Percentiles rank a stretch among this genome's conserved stretches.
phyloP scores from a whole-genome alignment of 257 asterid genomes.

The Eustoma russellianum region DNA sequence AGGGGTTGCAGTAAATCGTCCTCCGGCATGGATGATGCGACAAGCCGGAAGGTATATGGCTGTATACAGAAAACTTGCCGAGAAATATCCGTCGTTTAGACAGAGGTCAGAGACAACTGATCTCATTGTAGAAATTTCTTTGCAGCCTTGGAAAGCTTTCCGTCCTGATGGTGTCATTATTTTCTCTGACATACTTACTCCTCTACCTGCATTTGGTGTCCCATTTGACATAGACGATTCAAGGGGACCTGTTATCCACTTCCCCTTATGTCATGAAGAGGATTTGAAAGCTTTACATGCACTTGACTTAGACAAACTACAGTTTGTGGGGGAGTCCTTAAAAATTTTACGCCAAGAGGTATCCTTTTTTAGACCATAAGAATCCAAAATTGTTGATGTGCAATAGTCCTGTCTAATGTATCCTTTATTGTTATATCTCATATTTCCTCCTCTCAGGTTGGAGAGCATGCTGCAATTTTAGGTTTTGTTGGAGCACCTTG shows the following conservation, averaged over 20 bases:
- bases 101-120: constrained; percentile 98
- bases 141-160: constrained; percentile 99
- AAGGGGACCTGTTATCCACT: constrained; percentile 79
- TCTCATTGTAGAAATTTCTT: constrained; percentile 97
- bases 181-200: constrained; percentile 96
- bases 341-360: constrained; percentile 71
- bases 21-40: constrained; percentile 99
- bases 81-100: constrained; percentile 95
- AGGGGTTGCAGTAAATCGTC: constrained; percentile 71
- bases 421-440: constrained; percentile 6
- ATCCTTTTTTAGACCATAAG: constrained; percentile 6
- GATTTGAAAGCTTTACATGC: constrained; percentile 66
- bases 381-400: constrained; percentile 1
- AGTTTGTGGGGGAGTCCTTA: constrained; percentile 86
- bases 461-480: constrained; percentile 83
- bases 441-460: constrained; percentile 41
- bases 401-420: constrained; percentile 1
- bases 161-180: constrained; percentile 94
- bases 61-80: constrained; percentile 84
- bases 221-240: constrained; percentile 91
- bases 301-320: constrained; percentile 68
- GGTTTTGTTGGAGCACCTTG: constrained; percentile 99
- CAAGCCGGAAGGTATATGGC: constrained; percentile 99
- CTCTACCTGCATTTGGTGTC: constrained; percentile 96
- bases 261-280: constrained; percentile 73